These are phyloP conservation scores for Amanita muscaria DNA, from an alignment of 768 basidiomycete species.

Conservation along the genomic window DNA sequence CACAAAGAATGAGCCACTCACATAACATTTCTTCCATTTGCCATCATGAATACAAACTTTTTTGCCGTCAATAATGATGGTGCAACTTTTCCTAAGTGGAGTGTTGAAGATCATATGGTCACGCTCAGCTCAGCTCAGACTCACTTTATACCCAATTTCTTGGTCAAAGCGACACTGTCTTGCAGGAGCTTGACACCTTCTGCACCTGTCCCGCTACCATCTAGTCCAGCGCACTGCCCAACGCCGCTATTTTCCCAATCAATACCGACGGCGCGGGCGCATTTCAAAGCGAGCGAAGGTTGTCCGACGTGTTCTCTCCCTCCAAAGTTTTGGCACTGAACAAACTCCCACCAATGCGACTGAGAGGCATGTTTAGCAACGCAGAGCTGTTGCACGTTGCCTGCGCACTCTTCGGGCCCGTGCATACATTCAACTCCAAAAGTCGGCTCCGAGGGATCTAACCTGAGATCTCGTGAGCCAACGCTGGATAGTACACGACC, in stretches of 20 bases:
- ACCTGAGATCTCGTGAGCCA: conserved; percentile 26
- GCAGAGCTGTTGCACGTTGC: conserved; percentile 87
- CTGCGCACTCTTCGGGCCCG: conserved; percentile 73
- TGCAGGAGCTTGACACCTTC: conserved; percentile 61
- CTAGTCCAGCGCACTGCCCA: conserved; percentile 49
- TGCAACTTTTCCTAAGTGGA: conserved; percentile 68
- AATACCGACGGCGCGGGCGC: conserved; percentile 53
- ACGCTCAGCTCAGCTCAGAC: neutral
- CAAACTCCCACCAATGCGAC: conserved; percentile 73
- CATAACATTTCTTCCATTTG: conserved; percentile 74
- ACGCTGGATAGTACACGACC: neutral
- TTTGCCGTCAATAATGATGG: conserved; percentile 63
- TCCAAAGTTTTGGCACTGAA: conserved; percentile 72
- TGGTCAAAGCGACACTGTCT: conserved; percentile 42
- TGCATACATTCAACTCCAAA: conserved; percentile 83
- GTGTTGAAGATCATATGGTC: neutral
- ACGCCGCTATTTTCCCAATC: conserved; percentile 59
- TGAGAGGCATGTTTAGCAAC: conserved; percentile 49
- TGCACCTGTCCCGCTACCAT: conserved; percentile 50
- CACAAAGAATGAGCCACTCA: conserved; percentile 19
- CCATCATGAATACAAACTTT: conserved; percentile 70
- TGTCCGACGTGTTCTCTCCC: conserved; percentile 56
- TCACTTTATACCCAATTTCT: conserved; percentile 48
- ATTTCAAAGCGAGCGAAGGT: conserved; percentile 53
- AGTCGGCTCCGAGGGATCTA: conserved; percentile 52